Conservation (phyloP, 306 rosid genomes). For the Trichosanthes cucumerina region DNA sequence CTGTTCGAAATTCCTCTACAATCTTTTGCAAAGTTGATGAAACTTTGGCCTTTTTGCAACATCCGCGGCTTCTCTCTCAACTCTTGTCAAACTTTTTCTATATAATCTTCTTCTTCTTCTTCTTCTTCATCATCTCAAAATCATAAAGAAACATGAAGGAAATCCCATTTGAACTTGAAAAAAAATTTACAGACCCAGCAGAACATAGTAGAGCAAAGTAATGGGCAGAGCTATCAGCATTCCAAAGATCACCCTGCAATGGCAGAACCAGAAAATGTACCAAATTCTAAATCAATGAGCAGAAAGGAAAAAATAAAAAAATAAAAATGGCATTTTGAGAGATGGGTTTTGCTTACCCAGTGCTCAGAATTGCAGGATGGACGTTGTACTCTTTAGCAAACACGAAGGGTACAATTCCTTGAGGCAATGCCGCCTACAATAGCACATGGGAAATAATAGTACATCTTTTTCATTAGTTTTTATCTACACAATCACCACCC, state of each 20-base stretch:
- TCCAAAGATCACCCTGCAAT: constrained; percentile 39
- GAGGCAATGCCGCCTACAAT: constrained; percentile 87
- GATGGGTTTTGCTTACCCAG: constrained; percentile 41
- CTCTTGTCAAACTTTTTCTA: background rate
- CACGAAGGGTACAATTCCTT: constrained; percentile 95
- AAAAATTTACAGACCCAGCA: constrained; percentile 26
- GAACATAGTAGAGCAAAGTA: constrained; percentile 32
- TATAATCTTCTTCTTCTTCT: background rate
- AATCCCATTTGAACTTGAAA: background rate
- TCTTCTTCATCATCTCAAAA: background rate
- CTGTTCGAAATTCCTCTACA: background rate
- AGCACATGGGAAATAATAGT: background rate
- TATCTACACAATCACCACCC: background rate
- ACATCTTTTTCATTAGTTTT: background rate
- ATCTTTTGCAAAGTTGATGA: background rate
- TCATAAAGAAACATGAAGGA: background rate
- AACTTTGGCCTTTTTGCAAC: background rate
- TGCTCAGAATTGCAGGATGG: constrained; percentile 92
- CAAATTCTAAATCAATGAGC: background rate
- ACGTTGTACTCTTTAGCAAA: constrained; percentile 97
- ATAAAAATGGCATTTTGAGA: background rate
- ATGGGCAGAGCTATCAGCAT: constrained; percentile 42
- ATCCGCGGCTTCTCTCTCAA: background rate
- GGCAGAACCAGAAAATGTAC: background rate
- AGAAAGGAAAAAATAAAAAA: background rate